Evolutionary conservation across 2,329 filamentous ascomycete genomes (phyloP), one percentile per base, ranked within the genome.

Genomic region (Pseudofabraea citricarpa): DNA sequence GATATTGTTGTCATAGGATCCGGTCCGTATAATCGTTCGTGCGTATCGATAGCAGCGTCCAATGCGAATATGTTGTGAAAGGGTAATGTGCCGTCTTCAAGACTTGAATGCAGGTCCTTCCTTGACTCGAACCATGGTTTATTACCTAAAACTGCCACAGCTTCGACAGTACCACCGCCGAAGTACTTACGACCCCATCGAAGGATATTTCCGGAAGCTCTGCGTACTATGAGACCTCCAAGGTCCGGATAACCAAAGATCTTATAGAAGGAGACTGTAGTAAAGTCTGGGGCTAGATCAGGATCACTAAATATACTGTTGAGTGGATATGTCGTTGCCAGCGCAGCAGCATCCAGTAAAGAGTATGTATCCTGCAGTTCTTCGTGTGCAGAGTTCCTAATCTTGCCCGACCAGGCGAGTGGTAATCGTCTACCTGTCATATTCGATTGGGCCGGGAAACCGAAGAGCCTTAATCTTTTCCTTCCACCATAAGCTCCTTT

Each of bases 211-310:
- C 77, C 79, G 4, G 86, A 78, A 15, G 77, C 72, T 51, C 86
- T 88, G 24, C 85, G 81, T 9, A 96, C 81, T 22, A 97, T 80
- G 44, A 97, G 67, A 1, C 81, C 90, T 1, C 91, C 91, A 2
- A 97, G 69, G 59, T 96, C 87, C 0, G 91, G 91, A 50, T 95
- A 96, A 1, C 91, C 91, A 62, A 96, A 96, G 10, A 96, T 90
- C 64, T 97, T 97, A 68, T 95, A 94, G 49, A 97, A 81, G 60
- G 90, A 95, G 26, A 96, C 57, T 0, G 87, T 85, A 0, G 80
- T 83, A 53, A 96, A 96, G 60, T 96, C 91, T 1, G 91, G 87
- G 0, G 85, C 81, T 1, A 67, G 58, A 0, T 72, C 68, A 0
- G 74, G 55, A 51, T 86, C 68, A 41, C 77, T 71, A 3, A 97